A percentile compares a stretch with the other conserved stretches of the same genome.
Conservation (phyloP, 257 asterid genomes). For the Paulownia fortunei region DNA sequence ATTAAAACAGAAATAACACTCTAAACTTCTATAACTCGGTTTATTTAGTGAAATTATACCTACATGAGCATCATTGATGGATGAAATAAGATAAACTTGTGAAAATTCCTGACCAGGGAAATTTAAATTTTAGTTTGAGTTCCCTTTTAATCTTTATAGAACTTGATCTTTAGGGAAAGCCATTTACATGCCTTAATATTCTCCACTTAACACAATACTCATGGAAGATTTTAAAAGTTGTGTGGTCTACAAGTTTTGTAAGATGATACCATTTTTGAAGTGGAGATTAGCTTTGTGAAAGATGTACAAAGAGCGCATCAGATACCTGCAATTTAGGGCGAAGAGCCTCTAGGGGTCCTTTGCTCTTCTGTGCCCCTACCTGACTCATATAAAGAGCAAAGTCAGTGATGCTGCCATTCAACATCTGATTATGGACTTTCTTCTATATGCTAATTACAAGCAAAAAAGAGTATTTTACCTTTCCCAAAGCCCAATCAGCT, state of each 20-base stretch:
- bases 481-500: conserved; percentile 91
- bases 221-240: not conserved
- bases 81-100: no score
- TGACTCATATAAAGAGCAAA: conserved; percentile 26
- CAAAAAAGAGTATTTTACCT: conserved; percentile 46
- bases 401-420: not conserved
- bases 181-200: not conserved
- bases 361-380: conserved; percentile 71
- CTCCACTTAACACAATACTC: not conserved
- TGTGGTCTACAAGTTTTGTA: not conserved
- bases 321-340: conserved; percentile 83
- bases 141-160: not conserved
- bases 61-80: not conserved
- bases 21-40: not conserved
- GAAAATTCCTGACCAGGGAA: not conserved
- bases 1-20: not conserved
- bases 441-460: not conserved
- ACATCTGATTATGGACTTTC: not conserved
- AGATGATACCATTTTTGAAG: not conserved
- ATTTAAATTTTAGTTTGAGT: no score
- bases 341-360: conserved; percentile 77
- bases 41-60: not conserved
- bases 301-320: not conserved
- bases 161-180: not conserved
- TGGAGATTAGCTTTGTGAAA: not conserved